Evolutionary conservation across 768 basidiomycete species (phyloP).

Genomic region (Baorangia bicolor): DNA sequence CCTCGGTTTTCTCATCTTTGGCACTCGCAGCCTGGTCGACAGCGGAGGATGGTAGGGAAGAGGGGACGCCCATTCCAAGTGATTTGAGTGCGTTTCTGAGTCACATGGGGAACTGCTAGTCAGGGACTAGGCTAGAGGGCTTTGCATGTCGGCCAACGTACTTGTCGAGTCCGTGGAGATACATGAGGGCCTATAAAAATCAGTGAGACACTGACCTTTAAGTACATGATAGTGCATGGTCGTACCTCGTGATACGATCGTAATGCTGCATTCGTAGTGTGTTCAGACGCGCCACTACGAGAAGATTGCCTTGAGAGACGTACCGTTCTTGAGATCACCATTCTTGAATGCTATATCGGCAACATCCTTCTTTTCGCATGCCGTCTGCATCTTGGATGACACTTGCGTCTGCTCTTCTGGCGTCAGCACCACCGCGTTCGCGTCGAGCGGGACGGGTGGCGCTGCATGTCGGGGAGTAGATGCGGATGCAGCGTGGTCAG

Average conservation of each 20-base stretch:
- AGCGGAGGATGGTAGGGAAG: conserved; percentile 13
- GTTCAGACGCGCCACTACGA: background rate
- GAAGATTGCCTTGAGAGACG: conserved; percentile 15
- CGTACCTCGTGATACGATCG: conserved; percentile 70
- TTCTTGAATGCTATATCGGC: conserved; percentile 70
- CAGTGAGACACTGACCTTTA: conserved; percentile 1
- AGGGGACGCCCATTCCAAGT: conserved; percentile 38
- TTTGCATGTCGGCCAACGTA: conserved; percentile 33
- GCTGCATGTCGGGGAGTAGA: conserved; percentile 2
- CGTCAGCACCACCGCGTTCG: conserved; percentile 15
- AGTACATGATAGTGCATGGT: background rate
- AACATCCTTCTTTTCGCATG: conserved; percentile 63
- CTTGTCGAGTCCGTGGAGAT: conserved; percentile 77
- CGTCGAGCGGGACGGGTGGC: conserved; percentile 15
- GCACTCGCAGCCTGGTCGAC: conserved; percentile 33
- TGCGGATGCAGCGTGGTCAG: conserved; percentile 5
- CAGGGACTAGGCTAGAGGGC: background rate
- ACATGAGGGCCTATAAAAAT: conserved; percentile 59
- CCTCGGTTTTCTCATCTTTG: conserved; percentile 65
- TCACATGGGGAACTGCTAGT: conserved; percentile 2
- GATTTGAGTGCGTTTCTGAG: conserved; percentile 55
- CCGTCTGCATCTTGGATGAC: conserved; percentile 54
- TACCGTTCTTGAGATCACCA: conserved; percentile 62
- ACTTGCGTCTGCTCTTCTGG: conserved; percentile 31
- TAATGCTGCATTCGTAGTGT: conserved; percentile 49